Evolutionary conservation across 192 early-diverging fungal species (phyloP), one percentile per base, ranked within the genome.

Genomic region (Funneliformis geosporum): DNA sequence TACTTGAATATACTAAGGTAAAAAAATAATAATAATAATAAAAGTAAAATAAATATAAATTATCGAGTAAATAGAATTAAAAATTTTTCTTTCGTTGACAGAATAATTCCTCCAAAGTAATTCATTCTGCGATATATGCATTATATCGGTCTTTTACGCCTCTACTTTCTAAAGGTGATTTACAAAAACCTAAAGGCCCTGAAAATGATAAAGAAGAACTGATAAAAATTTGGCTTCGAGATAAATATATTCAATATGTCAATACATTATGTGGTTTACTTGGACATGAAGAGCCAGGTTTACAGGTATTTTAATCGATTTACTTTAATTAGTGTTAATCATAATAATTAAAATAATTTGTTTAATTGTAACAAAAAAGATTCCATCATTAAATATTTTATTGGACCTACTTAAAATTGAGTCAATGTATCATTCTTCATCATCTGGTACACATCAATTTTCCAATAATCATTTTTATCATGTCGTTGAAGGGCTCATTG

Each of bases 181-280:
- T 88, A 8, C 82, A 84, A 75, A 80, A 73, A 43, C 81, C 84
- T 18, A 88, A 88, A 11, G 81, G 61, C 66, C 82, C 73, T 16
- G 76, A 80, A 33, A 82, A 86, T 16, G 83, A 88, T 11, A 71
- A 88, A n/a, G 84, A 85, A 76, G 83, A 82, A 12, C 89, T 93
- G 42, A 89, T 96, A 39, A 85, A 86, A 1, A 79, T 85, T 5
- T 96, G 95, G 96, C 86, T 96, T 18, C 88, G 92, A 5, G 91
- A 91, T 38, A 92, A 95, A 69, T 94, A 95, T 82, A 81, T 87
- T 38, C 80, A 88, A n/a, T 98, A 90, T 80, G 44, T 88, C 8
- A 88, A 87, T 38, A 82, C 82, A 39, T 84, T 95, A 25, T 86
- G 82, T 38, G 55, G 73, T 0, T 82, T 91, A 42, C 80, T 97